A percentile compares a stretch with the other conserved stretches of the same genome.
These are phyloP conservation scores for Phytomonas serpens DNA, from an alignment of 208 protist species.

Conservation along the genomic window DNA sequence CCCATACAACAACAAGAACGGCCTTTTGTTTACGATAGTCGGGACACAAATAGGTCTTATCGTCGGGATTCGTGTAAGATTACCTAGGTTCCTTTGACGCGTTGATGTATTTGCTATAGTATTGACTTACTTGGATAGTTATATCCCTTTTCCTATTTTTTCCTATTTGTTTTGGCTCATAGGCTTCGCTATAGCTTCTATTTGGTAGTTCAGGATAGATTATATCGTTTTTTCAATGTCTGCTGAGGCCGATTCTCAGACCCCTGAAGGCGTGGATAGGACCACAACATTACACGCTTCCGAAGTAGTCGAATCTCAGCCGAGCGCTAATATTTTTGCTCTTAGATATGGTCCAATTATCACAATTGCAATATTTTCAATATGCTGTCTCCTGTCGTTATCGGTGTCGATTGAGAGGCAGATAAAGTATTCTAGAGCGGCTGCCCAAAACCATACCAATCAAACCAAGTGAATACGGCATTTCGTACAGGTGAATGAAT, in stretches of 20 bases:
- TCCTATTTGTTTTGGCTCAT: not conserved
- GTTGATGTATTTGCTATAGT: not conserved
- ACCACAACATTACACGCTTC: not conserved
- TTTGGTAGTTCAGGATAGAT: not conserved
- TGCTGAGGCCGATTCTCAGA: not conserved
- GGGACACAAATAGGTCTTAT: not conserved
- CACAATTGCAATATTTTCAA: constrained; percentile 19
- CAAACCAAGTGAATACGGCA: not conserved
- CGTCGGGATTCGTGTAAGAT: not conserved
- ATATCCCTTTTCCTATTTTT: not conserved
- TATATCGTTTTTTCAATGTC: not conserved
- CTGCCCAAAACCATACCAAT: not conserved
- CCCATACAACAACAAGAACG: not conserved
- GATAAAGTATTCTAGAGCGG: constrained; percentile 12
- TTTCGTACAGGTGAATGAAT: not conserved
- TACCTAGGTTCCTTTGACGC: not conserved
- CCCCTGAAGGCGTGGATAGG: not conserved
- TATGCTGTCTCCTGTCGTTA: constrained; percentile 26
- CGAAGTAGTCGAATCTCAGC: not conserved
- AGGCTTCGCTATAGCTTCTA: not conserved
- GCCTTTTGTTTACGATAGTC: not conserved
- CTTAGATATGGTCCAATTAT: constrained; percentile 32
- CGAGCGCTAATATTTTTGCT: constrained; percentile 15
- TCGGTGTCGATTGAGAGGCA: constrained; percentile 26
- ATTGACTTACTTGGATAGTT: not conserved